Evolutionary conservation across 192 early-diverging fungal species (phyloP), one percentile per base, ranked within the genome.

Genomic region (Backusella australiensis): DNA sequence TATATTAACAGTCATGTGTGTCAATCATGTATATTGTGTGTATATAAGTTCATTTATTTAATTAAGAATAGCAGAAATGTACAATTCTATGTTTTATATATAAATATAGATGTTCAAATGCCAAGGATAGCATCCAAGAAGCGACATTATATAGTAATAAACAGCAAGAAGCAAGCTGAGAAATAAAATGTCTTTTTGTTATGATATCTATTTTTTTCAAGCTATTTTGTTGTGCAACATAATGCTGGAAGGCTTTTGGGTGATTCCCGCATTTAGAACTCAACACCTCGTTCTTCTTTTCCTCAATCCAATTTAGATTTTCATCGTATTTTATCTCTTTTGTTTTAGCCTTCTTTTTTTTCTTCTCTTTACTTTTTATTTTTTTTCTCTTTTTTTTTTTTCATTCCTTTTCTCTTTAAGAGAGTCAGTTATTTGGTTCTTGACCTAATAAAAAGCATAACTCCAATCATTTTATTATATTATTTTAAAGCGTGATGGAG

Each of bases 341-440:
- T 46, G 42, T 67, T 73, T 73, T 46, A 7, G 46, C 53, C 67
- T 75, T 36, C 38, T 75, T 75, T 26, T 75, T 32, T 67, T 6
- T 75, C 23, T 59, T 26, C 11, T 59, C 23, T 59, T 56, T 56
- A 21, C 21, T n/a, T 56, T 56, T 9, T 75, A 66, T 66, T 75
- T 75, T 66, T 67, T 17, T 39, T 66, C 42, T 42, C 44, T 74
- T 59, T 38, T 19, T 17, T 17, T 49, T 49, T 35, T 35, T 26
- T 73, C 56, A 26, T 14, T 63, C 23, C 23, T 63, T 63, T 32
- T 26, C 23, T 29, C 9, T 29, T 11, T 9, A 23, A 59, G 1
- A 12, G 26, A 59, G 23, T 23, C 23, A 12, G 21, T 63, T 63
- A 26, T 63, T 63, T 63, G 56, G 56, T 63, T 63, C 26, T 63